A percentile compares a stretch with the other conserved stretches of the same genome.
Conservation (phyloP, 176 grass and related monocot species). For the Alopecurus myosuroides region DNA sequence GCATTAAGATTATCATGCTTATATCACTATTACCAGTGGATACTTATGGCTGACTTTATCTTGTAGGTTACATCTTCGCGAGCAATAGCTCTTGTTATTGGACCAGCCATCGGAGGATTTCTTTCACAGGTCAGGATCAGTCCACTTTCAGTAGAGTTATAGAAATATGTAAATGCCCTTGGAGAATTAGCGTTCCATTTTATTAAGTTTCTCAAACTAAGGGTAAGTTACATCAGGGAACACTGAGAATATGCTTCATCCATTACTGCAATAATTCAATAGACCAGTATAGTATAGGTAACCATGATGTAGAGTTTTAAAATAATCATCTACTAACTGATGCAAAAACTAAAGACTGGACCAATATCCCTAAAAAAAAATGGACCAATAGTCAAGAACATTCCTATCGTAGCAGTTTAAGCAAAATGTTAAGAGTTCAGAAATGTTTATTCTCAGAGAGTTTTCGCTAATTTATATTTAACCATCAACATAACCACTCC, state of each 20-base stretch:
- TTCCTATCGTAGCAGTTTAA: background rate
- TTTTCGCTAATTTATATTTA: background rate
- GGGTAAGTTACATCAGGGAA: background rate
- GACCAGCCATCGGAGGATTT: conserved; percentile 74
- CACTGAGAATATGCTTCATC: background rate
- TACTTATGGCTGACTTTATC: background rate
- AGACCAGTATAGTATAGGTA: background rate
- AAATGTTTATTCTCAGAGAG: background rate
- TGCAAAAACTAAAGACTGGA: background rate
- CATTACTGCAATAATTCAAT: background rate
- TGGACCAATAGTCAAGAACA: background rate
- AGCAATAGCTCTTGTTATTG: conserved; percentile 56
- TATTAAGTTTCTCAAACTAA: background rate
- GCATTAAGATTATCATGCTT: background rate
- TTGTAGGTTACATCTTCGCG: conserved; percentile 60
- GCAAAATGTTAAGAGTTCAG: background rate
- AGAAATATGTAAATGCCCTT: background rate
- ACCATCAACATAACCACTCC: background rate
- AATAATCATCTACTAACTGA: background rate
- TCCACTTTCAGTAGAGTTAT: background rate
- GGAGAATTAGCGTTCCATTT: background rate
- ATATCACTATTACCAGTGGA: background rate
- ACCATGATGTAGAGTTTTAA: background rate
- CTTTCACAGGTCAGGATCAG: conserved; percentile 51
- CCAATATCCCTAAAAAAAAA: background rate